These are phyloP conservation scores for Wallacemonas collosoma DNA, from an alignment of 208 protist genomes.

Conservation along the genomic window DNA sequence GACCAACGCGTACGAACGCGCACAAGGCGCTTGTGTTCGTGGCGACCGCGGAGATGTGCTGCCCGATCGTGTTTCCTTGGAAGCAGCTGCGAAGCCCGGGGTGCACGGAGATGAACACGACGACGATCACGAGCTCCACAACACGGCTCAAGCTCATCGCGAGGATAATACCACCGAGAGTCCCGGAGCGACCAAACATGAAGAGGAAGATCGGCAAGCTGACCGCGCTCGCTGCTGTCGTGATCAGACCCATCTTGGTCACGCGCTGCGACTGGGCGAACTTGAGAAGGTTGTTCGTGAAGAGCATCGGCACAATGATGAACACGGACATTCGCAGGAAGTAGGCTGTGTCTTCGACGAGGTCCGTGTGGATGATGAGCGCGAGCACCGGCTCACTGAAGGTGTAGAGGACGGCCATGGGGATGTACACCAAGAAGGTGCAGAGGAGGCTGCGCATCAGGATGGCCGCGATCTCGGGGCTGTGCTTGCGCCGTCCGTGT, in stretches of 20 bases:
- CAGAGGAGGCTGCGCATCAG: slow-evolving; percentile 28
- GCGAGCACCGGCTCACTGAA: slow-evolving; percentile 30
- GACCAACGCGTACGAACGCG: slow-evolving; percentile 24
- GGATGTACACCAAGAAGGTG: slow-evolving; percentile 36
- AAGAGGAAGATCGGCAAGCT: slow-evolving; percentile 25
- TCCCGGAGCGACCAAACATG: slow-evolving; percentile 17
- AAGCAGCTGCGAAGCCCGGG: slow-evolving; percentile 27
- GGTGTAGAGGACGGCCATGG: slow-evolving; percentile 38
- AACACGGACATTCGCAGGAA: slow-evolving; percentile 42
- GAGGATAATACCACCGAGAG: slow-evolving; percentile 27
- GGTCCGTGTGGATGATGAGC: slow-evolving; percentile 32
- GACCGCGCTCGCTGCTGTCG: slow-evolving; percentile 17
- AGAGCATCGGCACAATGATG: slow-evolving; percentile 36
- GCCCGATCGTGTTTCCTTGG: slow-evolving; percentile 10
- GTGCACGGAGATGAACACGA: slow-evolving; percentile 8
- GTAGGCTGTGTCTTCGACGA: slow-evolving; percentile 29
- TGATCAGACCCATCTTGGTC: slow-evolving; percentile 31
- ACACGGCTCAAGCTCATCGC: slow-evolving; percentile 31
- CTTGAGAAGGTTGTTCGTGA: slow-evolving; percentile 40
- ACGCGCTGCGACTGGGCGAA: slow-evolving; percentile 42
- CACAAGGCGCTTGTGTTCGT: slow-evolving; percentile 18
- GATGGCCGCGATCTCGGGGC: slow-evolving; percentile 29
- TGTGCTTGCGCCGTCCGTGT: slow-evolving; percentile 33
- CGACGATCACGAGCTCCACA: slow-evolving; percentile 13
- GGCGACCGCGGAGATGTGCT: slow-evolving; percentile 22